Evolutionary conservation across 2,329 filamentous ascomycete species (phyloP).

Genomic region (Trichophyton equinum): DNA sequence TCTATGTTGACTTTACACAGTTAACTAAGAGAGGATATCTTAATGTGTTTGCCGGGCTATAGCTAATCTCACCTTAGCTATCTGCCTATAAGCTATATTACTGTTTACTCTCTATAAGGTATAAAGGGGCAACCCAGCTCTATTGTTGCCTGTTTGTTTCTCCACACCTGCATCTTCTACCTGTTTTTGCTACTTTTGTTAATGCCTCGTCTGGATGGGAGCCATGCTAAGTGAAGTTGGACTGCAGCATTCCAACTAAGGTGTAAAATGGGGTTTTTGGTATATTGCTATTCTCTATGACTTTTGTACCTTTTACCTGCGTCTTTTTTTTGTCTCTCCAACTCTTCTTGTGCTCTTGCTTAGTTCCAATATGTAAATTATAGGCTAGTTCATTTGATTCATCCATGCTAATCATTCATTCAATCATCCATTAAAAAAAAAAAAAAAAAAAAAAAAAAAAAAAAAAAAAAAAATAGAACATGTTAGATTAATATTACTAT

Average conservation of each 20-base stretch:
- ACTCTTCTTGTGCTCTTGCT: background rate
- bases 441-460: too few species aligned
- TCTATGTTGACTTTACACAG: conserved; percentile 30
- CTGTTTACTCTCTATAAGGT: background rate
- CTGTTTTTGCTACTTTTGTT: background rate
- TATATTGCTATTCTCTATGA: background rate
- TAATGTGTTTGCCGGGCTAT: conserved; percentile 25
- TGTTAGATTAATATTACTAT: background rate
- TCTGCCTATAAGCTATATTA: background rate
- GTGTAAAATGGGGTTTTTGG: background rate
- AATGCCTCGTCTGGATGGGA: background rate
- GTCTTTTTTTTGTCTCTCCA: background rate
- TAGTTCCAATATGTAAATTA: background rate
- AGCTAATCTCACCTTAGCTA: background rate
- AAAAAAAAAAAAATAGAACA: background rate
- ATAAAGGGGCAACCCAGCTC: background rate
- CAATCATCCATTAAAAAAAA: background rate
- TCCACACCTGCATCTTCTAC: background rate
- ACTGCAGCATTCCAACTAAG: background rate
- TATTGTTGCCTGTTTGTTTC: background rate
- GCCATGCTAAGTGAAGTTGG: background rate
- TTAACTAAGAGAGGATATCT: conserved; percentile 32
- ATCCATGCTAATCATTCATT: background rate
- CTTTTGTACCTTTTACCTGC: background rate
- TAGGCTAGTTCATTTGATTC: background rate